Base-by-base conservation (phyloP, 192 early-diverging fungal genomes). In the Coemansia reversa region DNA sequence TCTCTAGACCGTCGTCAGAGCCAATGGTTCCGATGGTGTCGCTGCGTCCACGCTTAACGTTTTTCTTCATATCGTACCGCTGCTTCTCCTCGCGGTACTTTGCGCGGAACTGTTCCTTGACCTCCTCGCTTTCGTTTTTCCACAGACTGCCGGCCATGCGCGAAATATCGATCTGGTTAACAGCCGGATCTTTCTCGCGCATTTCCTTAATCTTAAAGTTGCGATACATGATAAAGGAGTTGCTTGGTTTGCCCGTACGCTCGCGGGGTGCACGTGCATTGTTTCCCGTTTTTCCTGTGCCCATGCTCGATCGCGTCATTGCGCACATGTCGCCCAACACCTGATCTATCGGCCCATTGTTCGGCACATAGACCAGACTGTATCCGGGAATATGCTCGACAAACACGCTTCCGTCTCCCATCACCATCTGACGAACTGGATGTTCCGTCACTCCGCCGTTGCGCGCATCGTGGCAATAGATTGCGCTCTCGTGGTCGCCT, bases 141-240 rank as follows among this genome's bases (percentile, higher is more conserved):
- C 81, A 83, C 72, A 64, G 54, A 12, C 71, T 65, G 51, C 65
- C 76, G 22, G 78, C 69, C 59, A 65, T 69, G 45, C 82, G 73
- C 23, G 83, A 84, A 33, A 79, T 74, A 25, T 75, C 68, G 1
- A 68, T 78, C 63, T 83, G 72, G 62, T 72, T 79, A 22, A 83
- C 70, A 19, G 70, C 72, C 25, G 75, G 75, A 57, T 75, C 74
- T 39, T 69, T 56, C 61, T 65, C 53, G 27, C 71, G 64, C 47
- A 83, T 66, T 61, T 70, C 69, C 42, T 62, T 63, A 39, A 71
- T 66, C 69, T 75, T 74, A 60, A 72, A 70, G 56, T 75, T 70
- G 52, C 81, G 81, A 65, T 83, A 83, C 66, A 77, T 62, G 59
- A 83, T 79, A 49, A 83, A 83, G 6, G 72, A 53, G 35, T 83